Evolutionary conservation across 2,329 filamentous ascomycete species (phyloP).

Genomic region (Hymenoscyphus fraxineus): DNA sequence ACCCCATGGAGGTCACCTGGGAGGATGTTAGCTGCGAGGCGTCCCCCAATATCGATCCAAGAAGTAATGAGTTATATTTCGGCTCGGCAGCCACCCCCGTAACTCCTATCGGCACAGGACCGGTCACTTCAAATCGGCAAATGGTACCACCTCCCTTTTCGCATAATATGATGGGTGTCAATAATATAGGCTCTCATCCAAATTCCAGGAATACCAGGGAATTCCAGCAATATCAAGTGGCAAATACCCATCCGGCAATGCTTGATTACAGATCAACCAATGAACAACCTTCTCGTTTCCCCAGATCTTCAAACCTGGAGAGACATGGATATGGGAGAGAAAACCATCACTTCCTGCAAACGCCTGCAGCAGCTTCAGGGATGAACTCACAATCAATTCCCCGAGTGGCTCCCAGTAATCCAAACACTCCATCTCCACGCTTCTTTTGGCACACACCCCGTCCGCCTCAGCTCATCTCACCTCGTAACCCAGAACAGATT

Average conservation of each 20-base stretch:
- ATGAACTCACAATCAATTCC: not conserved
- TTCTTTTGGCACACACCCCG: slow-evolving; percentile 4
- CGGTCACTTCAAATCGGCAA: not conserved
- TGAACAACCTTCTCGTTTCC: not conserved
- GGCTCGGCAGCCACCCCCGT: not conserved
- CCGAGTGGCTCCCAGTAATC: slow-evolving; percentile 1
- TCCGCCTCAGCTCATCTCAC: not conserved
- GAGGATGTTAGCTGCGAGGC: not conserved
- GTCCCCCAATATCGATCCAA: not conserved
- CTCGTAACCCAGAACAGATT: not conserved
- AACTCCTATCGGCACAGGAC: not conserved
- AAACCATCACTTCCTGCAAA: not conserved
- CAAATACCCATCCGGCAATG: not conserved
- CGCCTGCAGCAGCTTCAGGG: not conserved
- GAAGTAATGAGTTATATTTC: not conserved
- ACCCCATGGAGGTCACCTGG: not conserved
- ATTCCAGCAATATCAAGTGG: not conserved
- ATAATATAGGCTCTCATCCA: slow-evolving; percentile 1
- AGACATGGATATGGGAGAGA: not conserved
- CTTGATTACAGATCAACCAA: not conserved
- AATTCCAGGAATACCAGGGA: not conserved
- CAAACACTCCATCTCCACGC: not conserved
- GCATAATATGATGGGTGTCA: not conserved
- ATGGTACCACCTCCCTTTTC: not conserved
- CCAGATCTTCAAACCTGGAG: not conserved